Percentiles rank a stretch among this genome's conserved stretches.
Conservation (phyloP, 2,329 filamentous ascomycete genomes). For the Spiromastix sp. region DNA sequence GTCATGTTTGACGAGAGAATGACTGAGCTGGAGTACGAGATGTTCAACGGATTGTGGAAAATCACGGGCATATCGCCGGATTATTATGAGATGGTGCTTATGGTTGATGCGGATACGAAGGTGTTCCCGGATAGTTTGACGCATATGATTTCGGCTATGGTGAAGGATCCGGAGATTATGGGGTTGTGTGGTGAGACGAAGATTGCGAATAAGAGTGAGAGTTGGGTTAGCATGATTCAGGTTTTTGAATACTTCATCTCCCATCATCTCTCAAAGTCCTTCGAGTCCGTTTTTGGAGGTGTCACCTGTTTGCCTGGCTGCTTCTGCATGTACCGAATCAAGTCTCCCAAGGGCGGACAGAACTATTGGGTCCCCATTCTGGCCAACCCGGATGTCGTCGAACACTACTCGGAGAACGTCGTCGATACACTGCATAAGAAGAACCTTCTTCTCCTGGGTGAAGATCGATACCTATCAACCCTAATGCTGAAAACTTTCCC, state of each 20-base stretch:
- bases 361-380: conserved; percentile 99
- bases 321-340: conserved; percentile 99
- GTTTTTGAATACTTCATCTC: conserved; percentile 98
- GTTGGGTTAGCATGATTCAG: conserved; percentile 95
- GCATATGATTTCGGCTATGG: conserved; percentile 98
- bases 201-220: conserved; percentile 94
- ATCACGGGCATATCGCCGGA: conserved; percentile 97
- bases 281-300: conserved; percentile 97
- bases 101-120: conserved; percentile 99
- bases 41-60: conserved; percentile 99
- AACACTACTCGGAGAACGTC: conserved; percentile 98
- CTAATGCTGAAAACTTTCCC: conserved; percentile 98
- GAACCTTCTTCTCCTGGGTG: conserved; percentile 81
- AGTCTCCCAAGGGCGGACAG: conserved; percentile 92
- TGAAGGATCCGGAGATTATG: conserved; percentile 98
- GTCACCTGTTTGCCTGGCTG: conserved; percentile 96
- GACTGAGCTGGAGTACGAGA: conserved; percentile 98
- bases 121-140: conserved; percentile 97
- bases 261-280: conserved; percentile 91
- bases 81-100: conserved; percentile 95
- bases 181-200: conserved; percentile 97
- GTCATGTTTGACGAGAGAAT: conserved; percentile 99
- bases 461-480: conserved; percentile 91
- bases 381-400: conserved; percentile 94
- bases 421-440: conserved; percentile 98